Evolutionary conservation across 177 flowering plant genomes (phyloP).

Genomic region (Vitis hybrid): DNA sequence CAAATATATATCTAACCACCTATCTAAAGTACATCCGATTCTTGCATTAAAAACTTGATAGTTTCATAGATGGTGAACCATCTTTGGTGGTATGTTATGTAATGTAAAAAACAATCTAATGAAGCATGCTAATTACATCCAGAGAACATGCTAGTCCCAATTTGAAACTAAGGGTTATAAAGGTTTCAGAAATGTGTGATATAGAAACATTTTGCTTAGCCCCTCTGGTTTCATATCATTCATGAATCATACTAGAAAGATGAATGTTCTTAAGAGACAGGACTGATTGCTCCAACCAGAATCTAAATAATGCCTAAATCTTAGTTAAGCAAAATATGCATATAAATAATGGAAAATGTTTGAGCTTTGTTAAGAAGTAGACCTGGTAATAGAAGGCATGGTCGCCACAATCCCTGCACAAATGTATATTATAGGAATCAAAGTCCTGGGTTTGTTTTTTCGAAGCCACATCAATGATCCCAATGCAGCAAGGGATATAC

Average conservation of each 20-base stretch:
- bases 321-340: neutral
- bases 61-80: too few relatives aligned
- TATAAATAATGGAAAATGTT: neutral
- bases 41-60: neutral
- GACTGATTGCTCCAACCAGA: neutral
- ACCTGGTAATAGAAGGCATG: constrained; percentile 70
- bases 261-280: too few relatives aligned
- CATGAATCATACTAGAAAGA: too few relatives aligned
- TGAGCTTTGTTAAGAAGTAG: constrained; percentile 9
- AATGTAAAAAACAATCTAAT: neutral
- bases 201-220: too few relatives aligned
- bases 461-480: constrained; percentile 98
- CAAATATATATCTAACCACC: neutral
- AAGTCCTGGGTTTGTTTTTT: constrained; percentile 87
- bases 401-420: constrained; percentile 90
- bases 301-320: neutral
- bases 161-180: too few relatives aligned
- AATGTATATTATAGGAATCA: constrained; percentile 78
- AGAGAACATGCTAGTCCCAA: too few relatives aligned
- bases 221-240: too few relatives aligned
- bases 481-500: constrained; percentile 90
- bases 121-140: too few relatives aligned
- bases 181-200: too few relatives aligned
- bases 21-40: neutral
- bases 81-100: neutral